These are phyloP conservation scores for Sclerotinia glacialis DNA, from an alignment of 2,329 filamentous ascomycete genomes.

Conservation along the genomic window DNA sequence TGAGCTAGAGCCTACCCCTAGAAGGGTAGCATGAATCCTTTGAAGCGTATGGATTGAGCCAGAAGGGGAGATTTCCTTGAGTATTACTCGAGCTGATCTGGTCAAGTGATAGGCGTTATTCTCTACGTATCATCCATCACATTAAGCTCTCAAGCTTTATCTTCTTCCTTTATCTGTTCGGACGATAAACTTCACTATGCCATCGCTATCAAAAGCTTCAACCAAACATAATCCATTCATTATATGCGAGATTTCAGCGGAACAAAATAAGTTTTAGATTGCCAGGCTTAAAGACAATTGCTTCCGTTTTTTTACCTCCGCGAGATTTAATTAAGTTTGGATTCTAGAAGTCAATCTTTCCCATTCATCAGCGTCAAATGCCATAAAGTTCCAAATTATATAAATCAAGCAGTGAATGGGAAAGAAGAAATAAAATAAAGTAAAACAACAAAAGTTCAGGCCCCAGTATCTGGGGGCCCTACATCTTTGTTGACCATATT, in stretches of 20 bases:
- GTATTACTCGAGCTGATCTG: too few species aligned
- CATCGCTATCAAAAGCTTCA: not conserved
- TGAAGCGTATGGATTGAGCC: not conserved
- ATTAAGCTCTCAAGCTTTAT: not conserved
- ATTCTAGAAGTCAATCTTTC: not conserved
- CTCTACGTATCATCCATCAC: not conserved
- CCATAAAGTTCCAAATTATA: not conserved
- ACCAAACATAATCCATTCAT: not conserved
- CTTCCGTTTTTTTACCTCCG: not conserved
- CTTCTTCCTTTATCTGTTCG: accelerated
- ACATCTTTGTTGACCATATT: not conserved
- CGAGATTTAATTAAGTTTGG: not conserved
- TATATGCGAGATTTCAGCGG: not conserved
- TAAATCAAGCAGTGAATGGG: not conserved
- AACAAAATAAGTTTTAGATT: not conserved
- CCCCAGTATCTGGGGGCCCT: not conserved
- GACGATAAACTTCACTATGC: too few species aligned
- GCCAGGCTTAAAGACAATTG: not conserved
- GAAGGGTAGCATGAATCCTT: not conserved
- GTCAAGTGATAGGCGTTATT: not conserved
- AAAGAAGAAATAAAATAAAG: not conserved
- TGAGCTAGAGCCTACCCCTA: too few species aligned
- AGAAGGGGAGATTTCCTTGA: not conserved
- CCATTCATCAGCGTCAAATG: not conserved
- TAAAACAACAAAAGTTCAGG: not conserved